Conservation (phyloP, 169 alveolate genomes). For the Perkinsus olseni region DNA sequence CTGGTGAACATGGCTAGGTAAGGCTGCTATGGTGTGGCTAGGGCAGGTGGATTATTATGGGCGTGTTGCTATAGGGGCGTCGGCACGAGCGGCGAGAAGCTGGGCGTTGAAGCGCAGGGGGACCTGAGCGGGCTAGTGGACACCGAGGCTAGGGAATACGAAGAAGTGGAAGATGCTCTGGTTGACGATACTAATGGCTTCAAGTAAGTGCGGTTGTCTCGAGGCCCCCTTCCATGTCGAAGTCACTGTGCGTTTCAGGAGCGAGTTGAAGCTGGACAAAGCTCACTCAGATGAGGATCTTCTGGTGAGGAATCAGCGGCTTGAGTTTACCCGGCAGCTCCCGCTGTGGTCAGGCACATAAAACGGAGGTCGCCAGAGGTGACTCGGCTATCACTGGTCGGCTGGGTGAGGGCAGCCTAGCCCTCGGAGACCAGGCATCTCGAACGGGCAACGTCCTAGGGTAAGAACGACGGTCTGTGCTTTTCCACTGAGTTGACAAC, state of each 20-base stretch:
- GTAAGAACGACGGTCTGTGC: neutral
- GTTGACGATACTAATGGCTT: neutral
- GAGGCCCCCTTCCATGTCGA: neutral
- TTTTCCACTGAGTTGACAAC: no score
- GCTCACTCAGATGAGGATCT: neutral
- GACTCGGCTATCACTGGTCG: neutral
- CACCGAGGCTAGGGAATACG: neutral
- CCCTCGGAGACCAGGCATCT: neutral
- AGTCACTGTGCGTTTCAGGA: neutral
- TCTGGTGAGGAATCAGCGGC: no score
- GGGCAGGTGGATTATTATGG: neutral
- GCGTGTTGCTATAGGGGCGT: neutral
- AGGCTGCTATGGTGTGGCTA: neutral
- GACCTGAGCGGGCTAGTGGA: neutral
- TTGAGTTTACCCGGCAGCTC: no score
- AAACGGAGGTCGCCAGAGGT: neutral
- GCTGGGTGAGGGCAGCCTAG: neutral
- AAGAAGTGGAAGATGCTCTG: neutral
- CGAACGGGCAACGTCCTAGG: neutral
- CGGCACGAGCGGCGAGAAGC: neutral
- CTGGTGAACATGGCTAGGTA: neutral
- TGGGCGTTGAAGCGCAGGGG: neutral
- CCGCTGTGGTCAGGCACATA: neutral
- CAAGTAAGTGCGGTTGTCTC: neutral
- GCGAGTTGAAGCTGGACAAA: neutral